Evolutionary conservation across 176 grass and related monocot species (phyloP).

Genomic region (Oryza meridionalis): DNA sequence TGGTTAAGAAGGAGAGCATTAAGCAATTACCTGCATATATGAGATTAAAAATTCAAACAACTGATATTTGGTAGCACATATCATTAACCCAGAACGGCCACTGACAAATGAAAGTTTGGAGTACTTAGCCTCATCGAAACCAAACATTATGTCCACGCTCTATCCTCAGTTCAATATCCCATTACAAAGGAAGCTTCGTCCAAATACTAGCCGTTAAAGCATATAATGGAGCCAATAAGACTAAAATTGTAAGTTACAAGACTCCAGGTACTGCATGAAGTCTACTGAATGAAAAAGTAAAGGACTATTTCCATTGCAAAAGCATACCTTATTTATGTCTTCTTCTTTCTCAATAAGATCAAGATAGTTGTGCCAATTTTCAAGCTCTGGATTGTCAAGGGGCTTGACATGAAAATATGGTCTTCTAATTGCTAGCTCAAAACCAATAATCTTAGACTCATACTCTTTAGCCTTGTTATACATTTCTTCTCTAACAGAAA

Average conservation of each 20-base stretch:
- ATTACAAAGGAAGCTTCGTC: conserved; percentile 96
- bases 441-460: conserved; percentile 85
- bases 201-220: conserved; percentile 90
- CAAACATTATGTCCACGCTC: conserved; percentile 93
- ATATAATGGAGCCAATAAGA: conserved; percentile 90
- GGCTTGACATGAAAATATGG: conserved; percentile 99
- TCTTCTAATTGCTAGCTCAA: conserved; percentile 97
- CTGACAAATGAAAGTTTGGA: conserved; percentile 99
- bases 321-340: conserved; percentile 93
- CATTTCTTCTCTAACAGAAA: conserved; percentile 90
- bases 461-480: conserved; percentile 98
- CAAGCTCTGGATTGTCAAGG: conserved; percentile 97
- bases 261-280: conserved; percentile 62
- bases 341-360: conserved; percentile 94
- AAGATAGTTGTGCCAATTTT: conserved; percentile 99
- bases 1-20: conserved; percentile 99
- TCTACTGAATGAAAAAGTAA: conserved; percentile 52
- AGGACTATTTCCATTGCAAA: conserved; percentile 12
- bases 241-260: conserved; percentile 87
- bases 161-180: conserved; percentile 97
- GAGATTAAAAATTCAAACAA: conserved; percentile 96
- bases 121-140: conserved; percentile 99
- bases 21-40: conserved; percentile 99
- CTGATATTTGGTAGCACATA: conserved; percentile 71
- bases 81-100: conserved; percentile 98